Percentiles rank a stretch among this genome's conserved stretches.
Evolutionary conservation across 306 rosid genomes (phyloP).

Genomic region (Medicago truncatula): DNA sequence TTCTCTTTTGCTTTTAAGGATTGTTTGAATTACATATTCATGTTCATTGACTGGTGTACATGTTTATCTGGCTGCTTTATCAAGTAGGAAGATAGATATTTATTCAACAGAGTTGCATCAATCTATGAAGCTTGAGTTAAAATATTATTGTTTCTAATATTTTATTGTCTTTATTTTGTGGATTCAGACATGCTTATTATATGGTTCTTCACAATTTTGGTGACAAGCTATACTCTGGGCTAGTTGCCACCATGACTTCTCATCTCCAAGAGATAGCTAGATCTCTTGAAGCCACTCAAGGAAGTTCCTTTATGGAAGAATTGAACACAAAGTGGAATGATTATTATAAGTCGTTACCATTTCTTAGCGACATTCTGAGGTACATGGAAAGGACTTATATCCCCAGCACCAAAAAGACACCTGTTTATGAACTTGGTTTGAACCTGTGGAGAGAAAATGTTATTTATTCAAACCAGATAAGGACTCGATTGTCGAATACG

Average conservation of each 20-base stretch:
- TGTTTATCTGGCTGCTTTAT: too few relatives aligned
- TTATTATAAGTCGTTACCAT: constrained; percentile 71
- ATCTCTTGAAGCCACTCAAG: constrained; percentile 74
- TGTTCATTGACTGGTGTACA: too few relatives aligned
- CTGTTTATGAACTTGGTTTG: constrained; percentile 81
- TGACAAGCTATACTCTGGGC: constrained; percentile 78
- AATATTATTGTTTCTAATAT: constrained; percentile 31
- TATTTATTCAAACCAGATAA: constrained; percentile 65
- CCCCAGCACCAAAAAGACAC: constrained; percentile 62
- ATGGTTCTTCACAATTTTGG: constrained; percentile 94
- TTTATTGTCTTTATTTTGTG: constrained; percentile 24
- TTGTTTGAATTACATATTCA: too few relatives aligned
- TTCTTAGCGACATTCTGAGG: constrained; percentile 84
- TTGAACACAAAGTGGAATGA: constrained; percentile 83
- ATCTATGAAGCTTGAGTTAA: too few relatives aligned
- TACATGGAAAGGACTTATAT: constrained; percentile 90
- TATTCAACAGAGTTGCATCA: too few relatives aligned
- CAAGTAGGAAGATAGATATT: too few relatives aligned
- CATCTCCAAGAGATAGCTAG: constrained; percentile 74
- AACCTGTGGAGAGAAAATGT: constrained; percentile 84
- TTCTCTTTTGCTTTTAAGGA: too few relatives aligned
- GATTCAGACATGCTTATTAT: constrained; percentile 78
- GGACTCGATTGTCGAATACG: constrained; percentile 58
- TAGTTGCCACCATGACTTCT: constrained; percentile 70
- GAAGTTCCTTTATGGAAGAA: constrained; percentile 77